Evolutionary conservation across 768 basidiomycete species (phyloP).

Genomic region (Termitomyces sp.): DNA sequence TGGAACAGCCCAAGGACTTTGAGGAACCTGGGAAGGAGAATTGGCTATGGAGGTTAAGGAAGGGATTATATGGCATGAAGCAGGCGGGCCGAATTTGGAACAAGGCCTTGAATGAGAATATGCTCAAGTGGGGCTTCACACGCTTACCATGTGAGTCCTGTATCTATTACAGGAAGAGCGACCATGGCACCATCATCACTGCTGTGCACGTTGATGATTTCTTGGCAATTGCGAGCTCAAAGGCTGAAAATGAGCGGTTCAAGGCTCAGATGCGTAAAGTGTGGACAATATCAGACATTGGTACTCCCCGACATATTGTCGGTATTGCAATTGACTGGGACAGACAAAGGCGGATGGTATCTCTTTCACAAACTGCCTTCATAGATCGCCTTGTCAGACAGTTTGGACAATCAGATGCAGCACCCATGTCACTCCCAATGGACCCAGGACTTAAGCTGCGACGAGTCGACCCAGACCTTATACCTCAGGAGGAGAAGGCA

Average conservation of each 20-base stretch:
- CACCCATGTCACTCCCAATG: neutral
- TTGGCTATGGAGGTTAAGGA: neutral
- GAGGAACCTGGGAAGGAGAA: neutral
- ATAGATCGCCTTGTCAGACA: neutral
- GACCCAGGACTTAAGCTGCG: neutral
- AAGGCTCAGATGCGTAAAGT: too few species aligned
- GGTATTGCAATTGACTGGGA: neutral
- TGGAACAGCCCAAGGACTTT: neutral
- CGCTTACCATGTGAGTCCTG: neutral
- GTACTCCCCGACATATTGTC: neutral
- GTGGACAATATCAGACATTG: neutral
- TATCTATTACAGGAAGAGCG: neutral
- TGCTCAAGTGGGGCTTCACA: neutral
- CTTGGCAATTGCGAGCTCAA: neutral
- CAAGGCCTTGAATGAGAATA: neutral
- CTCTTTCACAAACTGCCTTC: neutral
- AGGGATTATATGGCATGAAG: neutral
- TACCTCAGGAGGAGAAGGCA: neutral
- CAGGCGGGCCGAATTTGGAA: neutral
- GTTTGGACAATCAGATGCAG: too few species aligned
- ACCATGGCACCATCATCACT: neutral
- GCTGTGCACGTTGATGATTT: neutral
- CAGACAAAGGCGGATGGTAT: neutral
- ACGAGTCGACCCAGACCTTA: neutral
- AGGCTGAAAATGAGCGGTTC: too few species aligned